phyloP scores from a whole-genome alignment of 495 filamentous ascomycete genomes.

The Monascus purpureus region DNA sequence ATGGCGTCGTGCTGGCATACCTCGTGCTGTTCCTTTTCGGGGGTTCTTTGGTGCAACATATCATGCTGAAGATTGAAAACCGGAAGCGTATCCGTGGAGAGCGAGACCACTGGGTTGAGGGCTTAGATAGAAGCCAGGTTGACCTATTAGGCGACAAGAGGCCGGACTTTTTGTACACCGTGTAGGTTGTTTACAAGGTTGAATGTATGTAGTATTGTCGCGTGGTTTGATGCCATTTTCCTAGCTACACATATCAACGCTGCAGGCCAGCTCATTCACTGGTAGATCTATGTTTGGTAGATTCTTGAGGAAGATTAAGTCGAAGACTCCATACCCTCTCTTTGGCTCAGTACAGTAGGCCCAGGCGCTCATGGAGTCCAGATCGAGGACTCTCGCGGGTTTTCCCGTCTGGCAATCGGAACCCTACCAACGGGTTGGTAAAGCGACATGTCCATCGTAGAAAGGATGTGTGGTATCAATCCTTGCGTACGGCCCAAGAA shows the following conservation, averaged over 20 bases:
- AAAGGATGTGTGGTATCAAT: no score
- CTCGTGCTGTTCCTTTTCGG: constrained; percentile 44
- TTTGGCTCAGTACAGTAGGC: no score
- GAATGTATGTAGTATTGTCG: neutral
- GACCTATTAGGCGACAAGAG: constrained; percentile 46
- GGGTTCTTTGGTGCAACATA: constrained; percentile 48
- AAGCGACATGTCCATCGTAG: no score
- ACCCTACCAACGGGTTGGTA: no score
- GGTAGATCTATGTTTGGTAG: neutral
- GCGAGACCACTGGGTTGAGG: constrained; percentile 50
- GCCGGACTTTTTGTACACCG: constrained; percentile 69
- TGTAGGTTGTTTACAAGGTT: constrained; percentile 19
- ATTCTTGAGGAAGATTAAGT: neutral
- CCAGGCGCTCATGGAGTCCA: no score
- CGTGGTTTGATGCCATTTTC: neutral
- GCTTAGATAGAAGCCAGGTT: constrained; percentile 18
- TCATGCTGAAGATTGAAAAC: constrained; percentile 38
- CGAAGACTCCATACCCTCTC: no score
- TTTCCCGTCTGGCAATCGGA: no score
- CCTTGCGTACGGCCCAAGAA: no score
- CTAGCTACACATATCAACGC: no score
- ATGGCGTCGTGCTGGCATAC: constrained; percentile 46
- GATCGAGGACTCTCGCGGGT: no score
- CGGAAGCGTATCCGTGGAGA: constrained; percentile 39
- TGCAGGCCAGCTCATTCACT: no score